Evolutionary conservation across 768 basidiomycete genomes (phyloP).

Genomic region (Panaeolus papilionaceus): DNA sequence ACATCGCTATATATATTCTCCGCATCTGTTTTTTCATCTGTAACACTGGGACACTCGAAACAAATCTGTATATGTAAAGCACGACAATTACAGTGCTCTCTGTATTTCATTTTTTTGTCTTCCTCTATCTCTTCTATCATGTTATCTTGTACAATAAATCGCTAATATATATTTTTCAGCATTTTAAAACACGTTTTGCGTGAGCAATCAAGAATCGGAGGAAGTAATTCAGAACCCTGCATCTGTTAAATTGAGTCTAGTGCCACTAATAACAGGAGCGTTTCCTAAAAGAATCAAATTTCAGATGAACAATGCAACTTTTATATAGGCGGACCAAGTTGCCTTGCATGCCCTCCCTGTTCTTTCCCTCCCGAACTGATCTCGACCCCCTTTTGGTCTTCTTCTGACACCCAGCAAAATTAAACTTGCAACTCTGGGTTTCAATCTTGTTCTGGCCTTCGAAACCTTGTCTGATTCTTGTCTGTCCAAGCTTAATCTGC

Average conservation of each 20-base stretch:
- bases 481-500: neutral
- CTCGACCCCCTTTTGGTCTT: neutral
- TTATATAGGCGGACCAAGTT: slow-evolving; percentile 14
- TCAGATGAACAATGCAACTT: slow-evolving; percentile 14
- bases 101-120: neutral
- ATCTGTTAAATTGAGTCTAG: neutral
- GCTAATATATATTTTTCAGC: neutral
- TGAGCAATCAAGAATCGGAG: neutral
- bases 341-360: slow-evolving; percentile 2
- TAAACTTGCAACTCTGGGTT: neutral
- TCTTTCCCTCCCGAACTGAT: slow-evolving; percentile 4
- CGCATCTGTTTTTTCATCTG: slow-evolving; percentile 4
- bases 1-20: neutral
- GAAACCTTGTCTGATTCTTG: slow-evolving; percentile 4
- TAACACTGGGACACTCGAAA: slow-evolving; percentile 1
- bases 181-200: neutral
- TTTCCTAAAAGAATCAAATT: slow-evolving; percentile 12
- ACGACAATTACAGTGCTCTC: slow-evolving; percentile 1
- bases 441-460: neutral
- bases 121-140: neutral
- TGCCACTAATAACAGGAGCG: neutral
- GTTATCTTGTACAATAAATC: neutral
- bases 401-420: neutral
- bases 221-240: slow-evolving; percentile 1
- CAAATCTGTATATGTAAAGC: neutral